These are phyloP conservation scores for Fusarium siculi DNA, from an alignment of 2,329 filamentous ascomycete species.

Conservation along the genomic window DNA sequence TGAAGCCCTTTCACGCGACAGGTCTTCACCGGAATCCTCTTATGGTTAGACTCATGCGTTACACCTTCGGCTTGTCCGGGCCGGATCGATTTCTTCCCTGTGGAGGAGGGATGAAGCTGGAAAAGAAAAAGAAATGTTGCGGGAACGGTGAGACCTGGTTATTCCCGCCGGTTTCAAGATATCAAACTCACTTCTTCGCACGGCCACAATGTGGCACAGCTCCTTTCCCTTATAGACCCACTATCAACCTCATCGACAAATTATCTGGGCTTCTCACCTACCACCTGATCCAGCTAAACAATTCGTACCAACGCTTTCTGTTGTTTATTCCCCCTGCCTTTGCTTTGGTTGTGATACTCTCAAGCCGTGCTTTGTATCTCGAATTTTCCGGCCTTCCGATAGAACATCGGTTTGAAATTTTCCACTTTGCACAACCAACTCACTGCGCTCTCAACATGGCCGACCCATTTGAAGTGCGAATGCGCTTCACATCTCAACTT, in stretches of 20 bases:
- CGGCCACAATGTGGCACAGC: constrained; percentile 35
- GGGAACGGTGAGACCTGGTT: constrained; percentile 20
- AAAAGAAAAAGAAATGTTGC: not conserved
- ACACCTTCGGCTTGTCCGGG: constrained; percentile 38
- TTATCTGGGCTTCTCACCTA: constrained; percentile 14
- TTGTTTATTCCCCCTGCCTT: constrained; percentile 8
- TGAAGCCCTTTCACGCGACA: constrained; percentile 17
- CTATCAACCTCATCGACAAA: constrained; percentile 36
- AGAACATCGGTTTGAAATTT: not conserved
- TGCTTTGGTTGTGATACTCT: constrained; percentile 29
- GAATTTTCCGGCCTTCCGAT: constrained; percentile 24
- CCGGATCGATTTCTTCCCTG: constrained; percentile 15
- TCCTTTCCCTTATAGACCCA: constrained; percentile 18
- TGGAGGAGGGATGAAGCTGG: constrained; percentile 4
- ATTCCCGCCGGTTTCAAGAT: constrained; percentile 18
- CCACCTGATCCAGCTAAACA: constrained; percentile 23
- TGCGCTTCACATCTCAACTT: constrained; percentile 92
- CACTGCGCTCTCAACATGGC: constrained; percentile 56
- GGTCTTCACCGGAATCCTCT: constrained; percentile 32
- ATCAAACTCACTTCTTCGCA: constrained; percentile 16
- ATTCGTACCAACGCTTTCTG: constrained; percentile 13
- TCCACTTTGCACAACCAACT: not conserved
- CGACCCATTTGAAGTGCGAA: constrained; percentile 97
- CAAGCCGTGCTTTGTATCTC: constrained; percentile 19
- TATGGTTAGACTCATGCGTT: constrained; percentile 32